These are phyloP conservation scores for Solanum dulcamara DNA, from an alignment of 257 asterid species.

Conservation along the genomic window DNA sequence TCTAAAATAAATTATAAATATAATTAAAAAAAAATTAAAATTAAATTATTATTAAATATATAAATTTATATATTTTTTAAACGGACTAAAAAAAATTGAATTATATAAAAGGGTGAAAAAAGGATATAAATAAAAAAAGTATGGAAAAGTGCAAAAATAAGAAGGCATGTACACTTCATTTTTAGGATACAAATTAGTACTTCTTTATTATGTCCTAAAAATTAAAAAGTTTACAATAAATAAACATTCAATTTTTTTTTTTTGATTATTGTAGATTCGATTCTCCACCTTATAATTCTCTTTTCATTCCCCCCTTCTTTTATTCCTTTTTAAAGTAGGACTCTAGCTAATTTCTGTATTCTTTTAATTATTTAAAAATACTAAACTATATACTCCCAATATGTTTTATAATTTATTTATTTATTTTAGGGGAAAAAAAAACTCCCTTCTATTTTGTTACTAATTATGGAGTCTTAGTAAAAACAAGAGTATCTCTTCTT, in stretches of 20 bases:
- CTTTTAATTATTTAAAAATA: neutral
- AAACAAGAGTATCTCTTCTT: neutral
- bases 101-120: neutral
- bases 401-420: no score
- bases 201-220: neutral
- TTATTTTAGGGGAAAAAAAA: no score
- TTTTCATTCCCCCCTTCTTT: neutral
- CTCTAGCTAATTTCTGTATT: neutral
- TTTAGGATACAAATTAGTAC: neutral
- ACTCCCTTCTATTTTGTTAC: neutral
- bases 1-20: no score
- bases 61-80: no score
- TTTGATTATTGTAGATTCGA: no score
- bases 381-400: neutral
- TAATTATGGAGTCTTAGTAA: neutral
- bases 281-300: neutral
- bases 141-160: neutral
- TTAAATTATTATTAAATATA: no score
- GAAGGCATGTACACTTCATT: neutral
- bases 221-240: neutral
- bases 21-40: no score
- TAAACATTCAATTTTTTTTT: accelerated
- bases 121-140: neutral
- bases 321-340: neutral
- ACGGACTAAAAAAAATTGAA: no score